A percentile compares a stretch with the other conserved stretches of the same genome.
Evolutionary conservation across 345 rosid species (phyloP).

Genomic region (Cochlearia excelsa): DNA sequence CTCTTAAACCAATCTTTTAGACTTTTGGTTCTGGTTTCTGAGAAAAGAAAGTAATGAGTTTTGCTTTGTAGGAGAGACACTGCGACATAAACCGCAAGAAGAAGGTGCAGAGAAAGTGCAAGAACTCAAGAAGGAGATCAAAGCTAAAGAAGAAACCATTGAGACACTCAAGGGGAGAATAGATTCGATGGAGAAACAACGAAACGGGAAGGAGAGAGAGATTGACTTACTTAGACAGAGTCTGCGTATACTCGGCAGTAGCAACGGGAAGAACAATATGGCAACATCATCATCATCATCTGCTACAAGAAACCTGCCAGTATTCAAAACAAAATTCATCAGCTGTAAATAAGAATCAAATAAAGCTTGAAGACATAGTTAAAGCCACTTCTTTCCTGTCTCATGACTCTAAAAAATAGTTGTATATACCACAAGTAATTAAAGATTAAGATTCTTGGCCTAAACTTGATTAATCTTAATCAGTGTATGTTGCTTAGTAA

Average conservation of each 20-base stretch:
- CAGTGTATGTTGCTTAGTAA: constrained; percentile 2
- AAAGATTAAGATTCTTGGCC: background rate
- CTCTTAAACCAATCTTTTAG: constrained; percentile 5
- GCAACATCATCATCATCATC: constrained; percentile 15
- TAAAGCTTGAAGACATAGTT: constrained; percentile 19
- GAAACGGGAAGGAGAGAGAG: constrained; percentile 49
- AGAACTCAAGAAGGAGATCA: constrained; percentile 58
- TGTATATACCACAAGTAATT: constrained; percentile 18
- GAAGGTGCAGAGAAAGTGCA: constrained; percentile 39
- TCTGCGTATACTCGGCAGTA: constrained; percentile 50
- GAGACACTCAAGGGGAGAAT: constrained; percentile 44
- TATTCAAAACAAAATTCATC: constrained; percentile 26
- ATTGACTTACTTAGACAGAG: constrained; percentile 75
- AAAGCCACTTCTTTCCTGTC: constrained; percentile 24
- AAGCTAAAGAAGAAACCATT: constrained; percentile 47
- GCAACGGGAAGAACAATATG: constrained; percentile 25
- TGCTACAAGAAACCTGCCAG: constrained; percentile 24
- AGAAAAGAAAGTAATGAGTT: background rate
- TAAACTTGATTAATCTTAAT: background rate
- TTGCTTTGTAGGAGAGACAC: constrained; percentile 39
- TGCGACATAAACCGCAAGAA: constrained; percentile 46
- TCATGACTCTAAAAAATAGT: background rate
- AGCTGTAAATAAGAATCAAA: constrained; percentile 19
- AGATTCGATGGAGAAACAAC: constrained; percentile 46
- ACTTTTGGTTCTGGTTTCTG: background rate